Evolutionary conservation across 305 asterid species (phyloP), one percentile per base, ranked within the genome.

Genomic region (Solanum hybrid): DNA sequence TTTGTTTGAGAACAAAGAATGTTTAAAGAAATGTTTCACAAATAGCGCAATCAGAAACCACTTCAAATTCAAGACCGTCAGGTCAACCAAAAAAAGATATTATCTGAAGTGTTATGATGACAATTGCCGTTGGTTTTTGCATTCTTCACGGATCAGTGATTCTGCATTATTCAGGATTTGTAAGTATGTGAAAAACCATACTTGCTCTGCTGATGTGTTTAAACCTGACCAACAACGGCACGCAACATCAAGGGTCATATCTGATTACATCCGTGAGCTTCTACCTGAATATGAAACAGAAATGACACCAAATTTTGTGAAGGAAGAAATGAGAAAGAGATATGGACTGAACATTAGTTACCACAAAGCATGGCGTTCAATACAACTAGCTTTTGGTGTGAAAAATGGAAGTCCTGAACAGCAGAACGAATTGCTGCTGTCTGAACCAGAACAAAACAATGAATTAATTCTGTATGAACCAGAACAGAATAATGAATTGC

Each of bases 361-460:
- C 79, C 78, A 86, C 51, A 86, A 86, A 86, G 89, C 89, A 61
- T 86, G 89, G 89, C 89, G 89, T 12, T 61, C 89, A 61, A 86
- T 61, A 86, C 89, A 86, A 33, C 45, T 86, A 86, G 89, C 89
- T 61, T 61, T 86, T 86, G 89, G 12, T 86, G 89, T 61, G 79
- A 86, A 34, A 86, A 85, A 85, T 51, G 89, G 78, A 22, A 86
- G 78, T 86, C 79, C 51, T 33, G 89, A 86, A 61, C 89, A 33
- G 51, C 26, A 86, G 24, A 61, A 86, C 5, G 88, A 86, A n/a
- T 31, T 84, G 41, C 41, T 84, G 11, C 88, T 32, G 76, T 84
- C 41, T 84, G 88, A 84, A 27, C 37, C 38, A 20, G 73, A 83
- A 83, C 88, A 45, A 5, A 45, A 83, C 88, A 83, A 83, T 45